Evolutionary conservation across 768 basidiomycete species (phyloP).

Genomic region (Piloderma croceum): DNA sequence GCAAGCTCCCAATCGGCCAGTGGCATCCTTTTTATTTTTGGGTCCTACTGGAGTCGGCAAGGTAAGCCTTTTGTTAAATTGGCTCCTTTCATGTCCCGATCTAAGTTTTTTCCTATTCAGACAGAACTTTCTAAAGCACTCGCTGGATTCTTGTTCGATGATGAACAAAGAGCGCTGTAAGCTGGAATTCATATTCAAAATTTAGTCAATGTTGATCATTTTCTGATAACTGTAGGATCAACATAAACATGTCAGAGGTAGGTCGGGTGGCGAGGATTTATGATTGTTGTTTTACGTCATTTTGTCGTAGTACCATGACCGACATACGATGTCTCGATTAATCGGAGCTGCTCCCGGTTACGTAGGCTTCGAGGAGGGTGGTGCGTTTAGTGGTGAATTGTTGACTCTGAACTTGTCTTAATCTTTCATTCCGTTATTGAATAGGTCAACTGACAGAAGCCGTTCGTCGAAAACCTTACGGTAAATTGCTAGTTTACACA

Average conservation of each 20-base stretch:
- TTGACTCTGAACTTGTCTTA: no score
- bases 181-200: conserved; percentile 19
- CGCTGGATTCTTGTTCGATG: conserved; percentile 84
- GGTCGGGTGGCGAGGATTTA: not conserved
- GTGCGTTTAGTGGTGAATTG: no score
- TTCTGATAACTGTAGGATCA: conserved; percentile 42
- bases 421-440: not conserved
- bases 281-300: not conserved
- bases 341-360: conserved; percentile 94
- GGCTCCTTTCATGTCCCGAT: no score
- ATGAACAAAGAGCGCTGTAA: conserved; percentile 80
- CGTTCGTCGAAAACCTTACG: conserved; percentile 57
- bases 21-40: conserved; percentile 89
- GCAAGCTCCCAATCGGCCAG: conserved; percentile 81
- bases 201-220: not conserved
- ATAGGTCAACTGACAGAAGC: conserved; percentile 59
- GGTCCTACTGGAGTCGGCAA: conserved; percentile 88
- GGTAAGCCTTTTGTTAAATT: conserved; percentile 27
- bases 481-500: conserved; percentile 20
- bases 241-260: conserved; percentile 91
- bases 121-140: conserved; percentile 88
- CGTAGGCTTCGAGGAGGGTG: conserved; percentile 69
- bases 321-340: conserved; percentile 84
- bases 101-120: conserved; percentile 29
- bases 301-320: conserved; percentile 71